Evolutionary conservation across 306 rosid genomes (phyloP), one percentile per base, ranked within the genome.

Genomic region (Gillenia trifoliata): DNA sequence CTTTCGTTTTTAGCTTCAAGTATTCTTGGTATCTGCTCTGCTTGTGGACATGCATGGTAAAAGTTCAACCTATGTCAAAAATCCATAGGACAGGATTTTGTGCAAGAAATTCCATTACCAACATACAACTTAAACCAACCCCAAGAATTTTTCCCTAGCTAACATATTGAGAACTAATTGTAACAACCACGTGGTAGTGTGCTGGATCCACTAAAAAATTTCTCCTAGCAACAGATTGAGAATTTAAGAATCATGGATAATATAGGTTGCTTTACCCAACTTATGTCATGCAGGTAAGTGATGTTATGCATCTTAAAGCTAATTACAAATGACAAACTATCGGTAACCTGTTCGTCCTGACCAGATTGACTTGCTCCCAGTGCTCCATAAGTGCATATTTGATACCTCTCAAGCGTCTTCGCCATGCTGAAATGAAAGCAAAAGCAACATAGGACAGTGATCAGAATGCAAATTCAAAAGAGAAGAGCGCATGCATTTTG

Each of bases 11-110:
- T 43, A 88, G 88, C 80, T 81, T 86, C 77, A 88, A 78, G 76
- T 88, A 92, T n/a, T 92, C 97, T 68, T 92, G 85, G 69, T 86
- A 84, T 77, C 81, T 74, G 74, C 77, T 86, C 96, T 92, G 76
- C 77, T 73, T 41, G 71, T 54, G 12, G 45, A 66, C 45, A 79
- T 49, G 38, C 22, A 17, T 16, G 26, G 66, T 20, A 47, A 7
- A 62, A 62, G 36, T 25, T 60, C 64, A 60, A 15, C 64, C 28
- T 60, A 60, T 56, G 62, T 56, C 62, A 56, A 56, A 56, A 56
- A 11, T 56, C 62, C 25, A 1, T 23, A 25, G 28, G 62, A 29
- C 62, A 56, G 29, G 19, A 47, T 22, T 56, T 23, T 22, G 62
- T 10, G 62, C 13, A 56, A 25, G 23, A 52, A 7, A 52, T 52